Base-by-base conservation (phyloP, 108 stramenopile species). In the Poteriospumella lacustris region DNA sequence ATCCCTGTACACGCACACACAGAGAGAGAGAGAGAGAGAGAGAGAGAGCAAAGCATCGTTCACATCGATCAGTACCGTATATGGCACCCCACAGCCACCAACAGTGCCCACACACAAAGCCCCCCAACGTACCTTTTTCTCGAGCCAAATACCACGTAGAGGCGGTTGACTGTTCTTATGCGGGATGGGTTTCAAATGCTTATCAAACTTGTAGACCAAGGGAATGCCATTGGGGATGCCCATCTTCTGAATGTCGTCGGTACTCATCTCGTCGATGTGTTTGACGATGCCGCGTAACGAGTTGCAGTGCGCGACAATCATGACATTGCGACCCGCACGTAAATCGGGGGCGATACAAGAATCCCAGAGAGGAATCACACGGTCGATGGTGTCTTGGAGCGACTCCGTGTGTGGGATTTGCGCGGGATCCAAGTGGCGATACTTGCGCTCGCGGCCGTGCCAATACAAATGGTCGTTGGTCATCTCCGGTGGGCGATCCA, bases 271-370 rank as follows among this genome's bases (percentile, higher is more conserved):
- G 62, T 92, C 92, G 68, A 92, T 87, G 47, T 89, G 89, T 75
- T 89, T 91, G 29, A 90, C 90, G 42, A 92, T 75, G 9, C 92
- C 91, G 28, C 95, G 68, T 2, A 95, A 67, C 0, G 89, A 90
- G 72, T 97, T 95, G 34, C 92, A 93, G 84, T 97, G 96, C 31
- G 92, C 96, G 0, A 94, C 93, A 0, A 97, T 91, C 58, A 95
- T 75, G 15, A 97, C 94, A 76, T 93, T 93, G 5, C 90, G 84
- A 28, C 96, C 96, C 29, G 82, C 68, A 0, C 77, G 88, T 43
- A 95, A 58, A 79, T 94, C 91, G 38, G 91, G 87, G 59, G 83
- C 77, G 58, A 97, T 94, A 59, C 88, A 88, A 39, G 91, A 80
- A 39, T 95, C 85, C 94, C 94, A 97, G 15, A 94, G 47, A 19